Evolutionary conservation across 345 rosid species (phyloP).

Genomic region (Euphorbia pulcherrima): DNA sequence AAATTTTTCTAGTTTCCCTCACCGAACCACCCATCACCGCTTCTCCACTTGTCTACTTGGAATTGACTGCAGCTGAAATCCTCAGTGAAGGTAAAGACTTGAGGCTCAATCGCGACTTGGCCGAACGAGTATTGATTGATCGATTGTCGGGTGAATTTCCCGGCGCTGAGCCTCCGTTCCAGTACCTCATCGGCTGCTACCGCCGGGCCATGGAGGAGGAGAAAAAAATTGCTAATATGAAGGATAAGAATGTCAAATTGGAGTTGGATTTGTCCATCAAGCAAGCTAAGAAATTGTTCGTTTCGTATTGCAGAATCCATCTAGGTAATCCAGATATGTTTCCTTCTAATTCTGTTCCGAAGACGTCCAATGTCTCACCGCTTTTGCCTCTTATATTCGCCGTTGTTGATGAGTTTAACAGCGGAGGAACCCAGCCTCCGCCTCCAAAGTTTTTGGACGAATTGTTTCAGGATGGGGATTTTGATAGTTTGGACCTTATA

Average conservation of each 20-base stretch:
- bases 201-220: constrained; percentile 74
- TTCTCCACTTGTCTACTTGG: constrained; percentile 58
- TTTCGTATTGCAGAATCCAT: constrained; percentile 74
- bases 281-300: constrained; percentile 62
- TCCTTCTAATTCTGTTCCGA: constrained; percentile 12
- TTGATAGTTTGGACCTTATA: constrained; percentile 71
- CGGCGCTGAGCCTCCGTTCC: constrained; percentile 51
- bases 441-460: constrained; percentile 83
- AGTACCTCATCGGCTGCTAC: constrained; percentile 71
- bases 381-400: constrained; percentile 64
- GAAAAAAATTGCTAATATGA: constrained; percentile 75
- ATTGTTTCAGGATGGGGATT: constrained; percentile 72
- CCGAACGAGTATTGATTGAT: constrained; percentile 77
- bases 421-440: constrained; percentile 22
- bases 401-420: constrained; percentile 49
- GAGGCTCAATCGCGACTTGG: constrained; percentile 59
- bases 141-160: constrained; percentile 72
- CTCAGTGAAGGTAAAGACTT: constrained; percentile 83
- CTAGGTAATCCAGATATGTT: constrained; percentile 74
- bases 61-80: constrained; percentile 85
- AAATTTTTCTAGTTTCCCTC: constrained; percentile 65
- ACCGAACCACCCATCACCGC: constrained; percentile 36
- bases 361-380: constrained; percentile 46
- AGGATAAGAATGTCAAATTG: constrained; percentile 60
- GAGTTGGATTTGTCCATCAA: constrained; percentile 61